Conservation (phyloP, 1,139 yeast species). For the Candida neerlandica region DNA sequence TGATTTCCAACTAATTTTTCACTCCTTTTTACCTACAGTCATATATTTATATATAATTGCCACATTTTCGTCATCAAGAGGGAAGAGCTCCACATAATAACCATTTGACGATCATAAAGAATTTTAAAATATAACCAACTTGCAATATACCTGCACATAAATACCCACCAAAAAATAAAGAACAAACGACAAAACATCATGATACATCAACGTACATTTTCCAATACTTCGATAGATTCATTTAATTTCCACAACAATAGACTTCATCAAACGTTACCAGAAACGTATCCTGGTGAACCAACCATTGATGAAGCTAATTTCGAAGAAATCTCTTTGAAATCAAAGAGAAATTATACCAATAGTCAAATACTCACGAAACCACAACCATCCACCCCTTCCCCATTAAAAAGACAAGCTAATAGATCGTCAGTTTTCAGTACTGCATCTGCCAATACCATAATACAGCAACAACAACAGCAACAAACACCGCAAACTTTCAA, state of each 20-base stretch:
- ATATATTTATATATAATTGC: neutral
- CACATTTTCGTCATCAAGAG: neutral
- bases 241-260: slow-evolving; percentile 1
- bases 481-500: neutral
- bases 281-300: neutral
- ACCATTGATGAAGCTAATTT: slow-evolving; percentile 6
- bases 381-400: slow-evolving; percentile 18
- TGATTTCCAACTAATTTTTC: slow-evolving; percentile 1
- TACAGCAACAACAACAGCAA: slow-evolving; percentile 7
- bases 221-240: slow-evolving; percentile 5
- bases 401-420: slow-evolving; percentile 22
- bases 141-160: neutral
- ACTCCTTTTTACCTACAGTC: neutral
- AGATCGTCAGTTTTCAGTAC: slow-evolving; percentile 22
- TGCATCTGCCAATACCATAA: slow-evolving; percentile 11
- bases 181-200: neutral
- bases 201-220: slow-evolving; percentile 7
- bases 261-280: neutral
- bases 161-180: too few species aligned
- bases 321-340: slow-evolving; percentile 5
- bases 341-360: slow-evolving; percentile 2
- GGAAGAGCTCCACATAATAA: neutral
- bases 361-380: neutral
- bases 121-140: neutral
- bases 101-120: too few species aligned